Percentiles rank a stretch among this genome's conserved stretches.
Evolutionary conservation across 2,329 filamentous ascomycete genomes (phyloP).

Genomic region (Xylariaceae sp.): DNA sequence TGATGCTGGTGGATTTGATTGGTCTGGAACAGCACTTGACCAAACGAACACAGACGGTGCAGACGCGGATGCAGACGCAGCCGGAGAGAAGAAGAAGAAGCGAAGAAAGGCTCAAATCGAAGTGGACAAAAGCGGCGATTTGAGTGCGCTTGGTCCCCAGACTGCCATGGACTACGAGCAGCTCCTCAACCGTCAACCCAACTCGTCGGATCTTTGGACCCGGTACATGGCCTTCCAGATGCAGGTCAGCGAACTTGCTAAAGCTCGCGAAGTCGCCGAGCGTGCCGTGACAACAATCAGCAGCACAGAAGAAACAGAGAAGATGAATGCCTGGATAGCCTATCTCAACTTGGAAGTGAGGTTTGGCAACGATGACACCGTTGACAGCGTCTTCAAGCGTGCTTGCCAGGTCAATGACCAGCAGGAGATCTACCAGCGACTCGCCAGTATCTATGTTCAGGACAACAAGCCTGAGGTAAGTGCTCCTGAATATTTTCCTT

Average conservation of each 20-base stretch:
- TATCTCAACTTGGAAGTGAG: conserved; percentile 90
- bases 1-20: conserved; percentile 76
- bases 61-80: conserved; percentile 40
- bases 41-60: conserved; percentile 46
- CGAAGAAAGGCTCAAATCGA: conserved; percentile 70
- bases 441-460: conserved; percentile 93
- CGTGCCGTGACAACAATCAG: conserved; percentile 87
- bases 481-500: not conserved
- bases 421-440: conserved; percentile 79
- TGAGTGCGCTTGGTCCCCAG: conserved; percentile 83
- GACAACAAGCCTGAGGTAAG: conserved; percentile 78
- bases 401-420: conserved; percentile 92
- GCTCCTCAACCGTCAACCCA: conserved; percentile 82
- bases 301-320: conserved; percentile 84
- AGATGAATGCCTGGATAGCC: conserved; percentile 92
- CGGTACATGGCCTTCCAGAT: conserved; percentile 99
- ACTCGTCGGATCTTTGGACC: conserved; percentile 92
- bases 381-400: conserved; percentile 83
- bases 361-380: conserved; percentile 75
- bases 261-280: conserved; percentile 83
- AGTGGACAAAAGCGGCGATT: conserved; percentile 84
- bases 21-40: conserved; percentile 67
- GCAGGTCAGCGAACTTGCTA: conserved; percentile 80
- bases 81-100: conserved; percentile 59
- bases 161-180: conserved; percentile 90